Evolutionary conservation across 768 basidiomycete genomes (phyloP), one percentile per base, ranked within the genome.

Genomic region (Lactarius sanguifluus): DNA sequence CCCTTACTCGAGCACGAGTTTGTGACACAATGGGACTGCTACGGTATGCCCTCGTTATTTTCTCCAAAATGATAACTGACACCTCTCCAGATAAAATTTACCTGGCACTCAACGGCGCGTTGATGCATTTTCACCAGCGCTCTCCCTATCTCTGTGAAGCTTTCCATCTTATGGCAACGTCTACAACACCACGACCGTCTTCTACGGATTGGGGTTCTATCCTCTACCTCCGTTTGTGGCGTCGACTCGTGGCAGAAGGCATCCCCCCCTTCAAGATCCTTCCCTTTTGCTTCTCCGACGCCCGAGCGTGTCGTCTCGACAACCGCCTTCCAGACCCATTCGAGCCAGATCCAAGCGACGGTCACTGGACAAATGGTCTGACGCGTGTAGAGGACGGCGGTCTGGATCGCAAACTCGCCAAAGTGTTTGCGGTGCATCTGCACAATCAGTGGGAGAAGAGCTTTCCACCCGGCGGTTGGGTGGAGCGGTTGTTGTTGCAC

Each of bases 21-120:
- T 74, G 93, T 98, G 12, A 96, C 94, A 1, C 95, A 99, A 73
- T 99, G 96, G 96, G 96, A 99, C 74, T 98, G 96, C 75, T 98
- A 98, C 72, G 92, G 96, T 94, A 74, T 52, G 86, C 73, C 18
- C 40, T 52, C 25, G 13, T 56, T 13, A 10, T 30, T 20, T 38
- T 18, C 10, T 2, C 12, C 2, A 8, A 6, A 32, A 32, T 30
- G n/a, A 23, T 23, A 38, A n/a, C 60, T 66, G 47, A 67, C 25
- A 5, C 1, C 20, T 38, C 40, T 43, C 20, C 57, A 71, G 70
- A 71, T 38, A 69, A 71, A 56, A 57, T 54, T 13, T 69, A 71
- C 65, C 64, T 60, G 15, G 20, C 70, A n/a, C 56, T 94, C 72
- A 97, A 97, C 74, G 96, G 96, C 61, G 96, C 96, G 1, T 80